A percentile compares a stretch with the other conserved stretches of the same genome.
Conservation (phyloP, 495 filamentous ascomycete genomes). For the Xylaria bambusicola region DNA sequence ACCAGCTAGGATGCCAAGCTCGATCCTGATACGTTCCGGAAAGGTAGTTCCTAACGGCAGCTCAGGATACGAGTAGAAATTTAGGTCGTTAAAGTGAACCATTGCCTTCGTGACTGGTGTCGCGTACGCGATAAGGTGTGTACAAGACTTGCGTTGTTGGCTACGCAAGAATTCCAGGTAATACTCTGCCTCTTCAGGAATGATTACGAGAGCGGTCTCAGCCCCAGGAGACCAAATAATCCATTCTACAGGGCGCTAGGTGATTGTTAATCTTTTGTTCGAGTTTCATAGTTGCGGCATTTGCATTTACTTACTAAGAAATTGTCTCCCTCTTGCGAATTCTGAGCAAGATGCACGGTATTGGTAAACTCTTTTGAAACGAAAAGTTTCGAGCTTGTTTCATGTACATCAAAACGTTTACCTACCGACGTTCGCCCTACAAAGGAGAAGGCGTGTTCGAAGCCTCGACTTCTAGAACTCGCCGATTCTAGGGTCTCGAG, state of each 20-base stretch:
- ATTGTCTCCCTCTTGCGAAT: conserved; percentile 25
- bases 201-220: conserved; percentile 51
- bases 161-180: conserved; percentile 45
- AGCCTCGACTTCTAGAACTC: conserved; percentile 9
- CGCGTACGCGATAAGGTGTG: conserved; percentile 53
- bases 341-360: conserved; percentile 21
- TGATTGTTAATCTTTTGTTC: conserved; percentile 17
- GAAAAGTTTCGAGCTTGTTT: conserved; percentile 32
- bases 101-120: conserved; percentile 56
- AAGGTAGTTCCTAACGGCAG: conserved; percentile 38
- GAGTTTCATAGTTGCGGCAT: background rate
- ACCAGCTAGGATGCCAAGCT: conserved; percentile 58
- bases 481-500: conserved; percentile 7
- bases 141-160: background rate
- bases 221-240: conserved; percentile 36
- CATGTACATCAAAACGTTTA: conserved; percentile 25
- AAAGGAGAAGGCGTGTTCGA: conserved; percentile 31
- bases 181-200: conserved; percentile 56
- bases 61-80: conserved; percentile 50
- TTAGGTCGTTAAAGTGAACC: conserved; percentile 53
- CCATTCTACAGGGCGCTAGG: conserved; percentile 43
- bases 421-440: conserved; percentile 32
- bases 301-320: conserved; percentile 33
- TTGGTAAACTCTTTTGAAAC: conserved; percentile 39
- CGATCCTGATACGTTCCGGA: conserved; percentile 50